phyloP scores from a whole-genome alignment of 192 early-diverging fungal genomes.

The Backusella australiensis region DNA sequence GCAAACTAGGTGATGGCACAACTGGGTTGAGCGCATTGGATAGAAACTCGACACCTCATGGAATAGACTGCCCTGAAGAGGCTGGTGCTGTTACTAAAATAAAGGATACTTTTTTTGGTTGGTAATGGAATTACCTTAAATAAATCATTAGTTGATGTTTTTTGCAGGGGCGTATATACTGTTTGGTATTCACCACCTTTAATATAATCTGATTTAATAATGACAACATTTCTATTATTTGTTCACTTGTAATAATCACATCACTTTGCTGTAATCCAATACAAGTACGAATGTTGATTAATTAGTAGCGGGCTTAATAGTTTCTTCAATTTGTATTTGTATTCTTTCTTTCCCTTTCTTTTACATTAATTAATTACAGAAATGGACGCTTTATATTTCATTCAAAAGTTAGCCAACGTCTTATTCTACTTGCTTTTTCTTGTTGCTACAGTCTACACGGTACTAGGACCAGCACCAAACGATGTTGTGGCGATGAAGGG shows the following conservation, averaged over 20 bases:
- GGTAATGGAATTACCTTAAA: background rate
- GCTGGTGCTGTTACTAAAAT: background rate
- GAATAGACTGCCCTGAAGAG: conserved; percentile 10
- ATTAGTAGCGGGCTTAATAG: background rate
- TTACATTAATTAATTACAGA: background rate
- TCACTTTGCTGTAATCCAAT: background rate
- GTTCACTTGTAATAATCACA: background rate
- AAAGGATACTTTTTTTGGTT: conserved; percentile 5
- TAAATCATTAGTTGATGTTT: background rate
- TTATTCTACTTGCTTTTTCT: conserved; percentile 60
- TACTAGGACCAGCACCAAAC: conserved; percentile 38
- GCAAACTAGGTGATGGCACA: background rate
- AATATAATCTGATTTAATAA: no score
- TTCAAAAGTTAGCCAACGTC: conserved; percentile 54
- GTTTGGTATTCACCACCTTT: no score
- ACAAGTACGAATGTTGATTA: background rate
- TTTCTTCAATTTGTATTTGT: background rate
- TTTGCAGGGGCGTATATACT: background rate
- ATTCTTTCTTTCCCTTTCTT: background rate
- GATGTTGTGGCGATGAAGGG: conserved; percentile 34
- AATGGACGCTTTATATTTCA: background rate
- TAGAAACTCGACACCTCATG: conserved; percentile 22
- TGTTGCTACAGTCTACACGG: conserved; percentile 47
- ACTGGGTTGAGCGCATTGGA: background rate
- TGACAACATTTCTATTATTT: background rate